Conservation (phyloP, 306 rosid genomes). For the Psophocarpus tetragonolobus region DNA sequence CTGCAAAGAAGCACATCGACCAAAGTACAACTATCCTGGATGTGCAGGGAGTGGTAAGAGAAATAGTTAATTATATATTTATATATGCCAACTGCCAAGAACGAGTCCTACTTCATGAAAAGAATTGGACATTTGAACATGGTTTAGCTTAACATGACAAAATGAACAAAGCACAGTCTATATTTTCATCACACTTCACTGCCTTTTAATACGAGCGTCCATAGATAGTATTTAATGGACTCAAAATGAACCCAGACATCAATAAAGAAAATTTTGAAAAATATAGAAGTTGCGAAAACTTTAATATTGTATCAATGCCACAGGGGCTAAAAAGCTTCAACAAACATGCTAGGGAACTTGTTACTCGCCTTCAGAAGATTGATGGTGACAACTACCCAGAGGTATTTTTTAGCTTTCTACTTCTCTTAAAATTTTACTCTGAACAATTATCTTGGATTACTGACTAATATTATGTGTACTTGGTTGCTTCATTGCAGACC, state of each 20-base stretch:
- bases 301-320: slow-evolving; percentile 2
- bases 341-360: slow-evolving; percentile 81
- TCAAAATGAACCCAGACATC: slow-evolving; percentile 3
- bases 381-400: slow-evolving; percentile 93
- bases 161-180: not conserved
- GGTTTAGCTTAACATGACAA: not conserved
- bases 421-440: slow-evolving; percentile 14
- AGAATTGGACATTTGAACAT: not conserved
- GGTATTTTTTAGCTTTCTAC: slow-evolving; percentile 44
- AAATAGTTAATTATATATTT: slow-evolving; percentile 4
- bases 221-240: slow-evolving; percentile 15
- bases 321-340: slow-evolving; percentile 88
- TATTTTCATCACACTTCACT: slow-evolving; percentile 12
- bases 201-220: not conserved
- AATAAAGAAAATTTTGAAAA: not conserved
- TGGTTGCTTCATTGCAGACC: slow-evolving; percentile 66
- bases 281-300: not conserved
- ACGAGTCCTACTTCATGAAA: not conserved
- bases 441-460: not conserved
- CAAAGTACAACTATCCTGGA: slow-evolving; percentile 94
- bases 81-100: too few relatives aligned
- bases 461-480: slow-evolving; percentile 39
- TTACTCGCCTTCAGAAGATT: slow-evolving; percentile 71
- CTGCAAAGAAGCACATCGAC: slow-evolving; percentile 89
- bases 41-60: slow-evolving; percentile 92